phyloP scores from a whole-genome alignment of 176 grass and related monocot species.

The Zoysia japonica region DNA sequence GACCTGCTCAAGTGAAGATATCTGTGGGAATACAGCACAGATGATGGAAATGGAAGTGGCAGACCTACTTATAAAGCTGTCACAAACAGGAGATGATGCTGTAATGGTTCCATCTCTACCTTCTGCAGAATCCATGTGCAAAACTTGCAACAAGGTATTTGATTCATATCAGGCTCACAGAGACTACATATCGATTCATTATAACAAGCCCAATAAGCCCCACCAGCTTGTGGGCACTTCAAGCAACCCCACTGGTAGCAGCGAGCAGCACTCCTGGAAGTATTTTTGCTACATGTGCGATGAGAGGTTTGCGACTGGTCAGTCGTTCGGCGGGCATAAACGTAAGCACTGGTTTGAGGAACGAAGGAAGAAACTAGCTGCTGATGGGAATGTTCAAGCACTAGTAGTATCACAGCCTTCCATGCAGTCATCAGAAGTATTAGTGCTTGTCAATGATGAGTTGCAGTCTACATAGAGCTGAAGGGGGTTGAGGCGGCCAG shows the following conservation, averaged over 20 bases:
- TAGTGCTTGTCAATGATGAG: background rate
- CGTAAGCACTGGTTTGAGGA: background rate
- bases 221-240: background rate
- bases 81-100: background rate
- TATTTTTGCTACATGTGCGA: background rate
- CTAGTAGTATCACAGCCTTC: background rate
- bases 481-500: background rate
- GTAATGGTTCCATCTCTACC: no score
- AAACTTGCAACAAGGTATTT: background rate
- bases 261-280: background rate
- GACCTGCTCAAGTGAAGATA: background rate
- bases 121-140: background rate
- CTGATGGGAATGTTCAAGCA: background rate
- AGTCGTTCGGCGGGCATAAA: background rate
- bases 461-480: background rate
- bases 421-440: background rate
- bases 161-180: constrained; percentile 9
- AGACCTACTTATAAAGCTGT: background rate
- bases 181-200: background rate
- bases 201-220: background rate
- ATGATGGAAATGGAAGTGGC: constrained; percentile 21
- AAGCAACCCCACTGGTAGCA: background rate
- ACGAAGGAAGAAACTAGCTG: background rate
- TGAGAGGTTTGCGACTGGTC: background rate
- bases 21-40: background rate